Evolutionary conservation across 495 filamentous ascomycete species (phyloP), one percentile per base, ranked within the genome.

Genomic region (Talaromyces trachyspermus): DNA sequence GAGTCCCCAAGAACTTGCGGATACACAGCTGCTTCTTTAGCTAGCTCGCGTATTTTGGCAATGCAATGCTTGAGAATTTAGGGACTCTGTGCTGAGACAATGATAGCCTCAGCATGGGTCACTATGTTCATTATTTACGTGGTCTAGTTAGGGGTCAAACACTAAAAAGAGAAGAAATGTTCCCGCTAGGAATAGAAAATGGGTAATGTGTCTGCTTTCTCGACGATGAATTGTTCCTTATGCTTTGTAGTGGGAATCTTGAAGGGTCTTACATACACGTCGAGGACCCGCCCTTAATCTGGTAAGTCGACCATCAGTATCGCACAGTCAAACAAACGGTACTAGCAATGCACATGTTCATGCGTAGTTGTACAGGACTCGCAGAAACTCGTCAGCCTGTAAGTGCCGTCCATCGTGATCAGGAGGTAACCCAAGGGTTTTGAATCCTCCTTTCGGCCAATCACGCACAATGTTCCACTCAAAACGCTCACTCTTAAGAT

Each of bases 401-500:
- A 51, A 61, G 45, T 83, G 83, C 3, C 80, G 68, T 60, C 82
- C 69, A 48, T 82, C 81, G 53, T 83, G 80, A 40, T 77, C 71
- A 24, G 80, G 76, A 0, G 72, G 73, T 18, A 78, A 53, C 0
- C 77, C 79, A 41, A 80, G 74, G 5, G 74, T 74, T 49, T 77
- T 77, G 51, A 75, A 75, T 4, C 78, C 76, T 0, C 72, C 61
- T 45, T 81, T 78, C 55, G 74, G 75, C 59, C 72, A 84, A 1
- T 66, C 74, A 5, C 78, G 81, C 11, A 83, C 78, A 27, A 84
- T 80, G 48, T 83, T 84, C 80, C 79, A 83, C 0, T 72, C 80
- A 30, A 83, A 59, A 4, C 79, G 66, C 0, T 77, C 79, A 1
- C 73, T 62, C 0, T 77, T 81, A 18, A 81, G 62, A 54, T 84